These are phyloP conservation scores for Achaetomiella virescens DNA, from an alignment of 495 filamentous ascomycete species.

Conservation along the genomic window DNA sequence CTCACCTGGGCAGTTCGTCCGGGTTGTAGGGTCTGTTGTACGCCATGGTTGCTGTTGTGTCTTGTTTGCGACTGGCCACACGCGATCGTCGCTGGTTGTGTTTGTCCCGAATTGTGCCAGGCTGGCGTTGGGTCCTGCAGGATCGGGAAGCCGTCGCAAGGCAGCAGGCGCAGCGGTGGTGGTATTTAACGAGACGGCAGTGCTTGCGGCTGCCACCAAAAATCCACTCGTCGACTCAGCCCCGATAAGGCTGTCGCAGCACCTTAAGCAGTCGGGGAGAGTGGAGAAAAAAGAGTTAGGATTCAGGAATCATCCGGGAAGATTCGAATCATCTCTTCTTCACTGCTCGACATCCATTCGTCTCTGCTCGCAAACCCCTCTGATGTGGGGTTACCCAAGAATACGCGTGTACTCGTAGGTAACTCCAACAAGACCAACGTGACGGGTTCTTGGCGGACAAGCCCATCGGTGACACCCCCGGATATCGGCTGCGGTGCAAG, in stretches of 20 bases:
- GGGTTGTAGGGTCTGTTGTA: slow-evolving; percentile 92
- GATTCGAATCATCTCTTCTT: not conserved
- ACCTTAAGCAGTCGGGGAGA: not conserved
- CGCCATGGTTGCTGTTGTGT: slow-evolving; percentile 57
- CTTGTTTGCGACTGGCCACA: slow-evolving; percentile 6
- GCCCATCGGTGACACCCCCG: too few species aligned
- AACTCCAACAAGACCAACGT: not conserved
- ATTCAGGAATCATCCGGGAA: not conserved
- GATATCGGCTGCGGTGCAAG: too few species aligned
- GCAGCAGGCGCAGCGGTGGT: not conserved
- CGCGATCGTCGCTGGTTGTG: slow-evolving; percentile 16
- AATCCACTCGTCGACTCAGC: slow-evolving; percentile 12
- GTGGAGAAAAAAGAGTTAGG: not conserved
- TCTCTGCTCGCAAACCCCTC: not conserved
- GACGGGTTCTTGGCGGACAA: not conserved
- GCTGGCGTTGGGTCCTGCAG: slow-evolving; percentile 4
- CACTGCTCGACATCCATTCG: not conserved
- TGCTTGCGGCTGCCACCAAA: not conserved
- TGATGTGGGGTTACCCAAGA: not conserved
- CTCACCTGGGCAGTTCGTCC: slow-evolving; percentile 94
- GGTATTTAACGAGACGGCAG: slow-evolving; percentile 1
- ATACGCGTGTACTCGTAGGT: not conserved
- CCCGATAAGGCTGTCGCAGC: slow-evolving; percentile 3
- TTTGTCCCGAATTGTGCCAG: slow-evolving; percentile 20
- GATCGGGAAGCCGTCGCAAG: not conserved